A percentile compares a stretch with the other conserved stretches of the same genome.
These are phyloP conservation scores for Hemisphaericaspora xylanilytica DNA, from an alignment of 1,139 yeast genomes.

Conservation along the genomic window DNA sequence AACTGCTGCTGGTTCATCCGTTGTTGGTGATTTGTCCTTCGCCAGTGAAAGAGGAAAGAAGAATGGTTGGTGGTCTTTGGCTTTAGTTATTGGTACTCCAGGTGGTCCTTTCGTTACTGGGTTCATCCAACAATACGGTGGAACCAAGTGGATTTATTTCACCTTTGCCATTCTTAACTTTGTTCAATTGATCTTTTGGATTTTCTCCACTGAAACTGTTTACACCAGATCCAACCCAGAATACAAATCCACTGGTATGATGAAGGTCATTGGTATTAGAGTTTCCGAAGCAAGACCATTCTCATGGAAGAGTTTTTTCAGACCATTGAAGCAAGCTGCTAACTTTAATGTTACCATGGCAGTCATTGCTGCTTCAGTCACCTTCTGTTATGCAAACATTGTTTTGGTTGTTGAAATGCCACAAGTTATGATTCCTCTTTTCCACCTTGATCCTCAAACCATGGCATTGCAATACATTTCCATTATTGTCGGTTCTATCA, in stretches of 20 bases:
- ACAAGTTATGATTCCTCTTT: slow-evolving; percentile 20
- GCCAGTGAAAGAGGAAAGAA: slow-evolving; percentile 18
- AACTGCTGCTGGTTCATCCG: slow-evolving; percentile 16
- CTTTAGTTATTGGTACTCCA: slow-evolving; percentile 17
- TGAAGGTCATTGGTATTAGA: slow-evolving; percentile 10
- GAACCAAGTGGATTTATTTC: slow-evolving; percentile 16
- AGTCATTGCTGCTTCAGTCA: slow-evolving; percentile 20
- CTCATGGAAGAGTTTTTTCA: slow-evolving; percentile 9
- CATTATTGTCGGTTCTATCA: slow-evolving; percentile 21
- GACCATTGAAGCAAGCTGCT: slow-evolving; percentile 16
- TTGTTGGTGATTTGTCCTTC: slow-evolving; percentile 18
- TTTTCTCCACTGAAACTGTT: slow-evolving; percentile 16
- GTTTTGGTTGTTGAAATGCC: slow-evolving; percentile 25
- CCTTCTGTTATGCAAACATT: slow-evolving; percentile 23
- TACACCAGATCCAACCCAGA: slow-evolving; percentile 10
- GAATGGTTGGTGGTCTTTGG: slow-evolving; percentile 20
- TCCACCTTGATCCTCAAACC: slow-evolving; percentile 21
- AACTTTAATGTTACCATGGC: slow-evolving; percentile 15
- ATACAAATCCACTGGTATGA: neutral
- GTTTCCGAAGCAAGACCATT: slow-evolving; percentile 9
- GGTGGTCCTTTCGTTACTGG: slow-evolving; percentile 18
- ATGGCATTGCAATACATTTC: slow-evolving; percentile 24
- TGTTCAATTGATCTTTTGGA: slow-evolving; percentile 12
- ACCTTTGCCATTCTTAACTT: slow-evolving; percentile 17
- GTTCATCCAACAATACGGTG: slow-evolving; percentile 15